phyloP scores from a whole-genome alignment of 352 stramenopile species.

The Pythium apleroticum region DNA sequence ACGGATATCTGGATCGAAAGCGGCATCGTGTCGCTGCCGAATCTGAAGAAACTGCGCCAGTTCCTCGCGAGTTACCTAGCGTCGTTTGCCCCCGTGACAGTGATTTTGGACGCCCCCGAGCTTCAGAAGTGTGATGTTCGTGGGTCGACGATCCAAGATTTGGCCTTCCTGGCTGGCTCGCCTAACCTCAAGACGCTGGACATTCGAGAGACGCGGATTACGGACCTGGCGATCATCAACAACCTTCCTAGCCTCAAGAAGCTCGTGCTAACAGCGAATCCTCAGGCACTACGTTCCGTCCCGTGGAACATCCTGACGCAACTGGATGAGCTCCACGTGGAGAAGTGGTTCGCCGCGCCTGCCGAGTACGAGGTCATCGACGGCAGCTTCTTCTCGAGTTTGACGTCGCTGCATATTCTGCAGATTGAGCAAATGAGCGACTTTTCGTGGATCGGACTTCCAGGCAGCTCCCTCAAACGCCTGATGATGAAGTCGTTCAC shows the following conservation, averaged over 20 bases:
- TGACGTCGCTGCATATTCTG: conserved; percentile 12
- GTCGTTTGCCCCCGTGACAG: conserved; percentile 19
- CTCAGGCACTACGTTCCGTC: conserved; percentile 21
- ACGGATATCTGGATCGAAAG: conserved; percentile 25
- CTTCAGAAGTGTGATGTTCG: conserved; percentile 27
- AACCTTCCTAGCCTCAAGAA: conserved; percentile 16
- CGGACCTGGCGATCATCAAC: conserved; percentile 8
- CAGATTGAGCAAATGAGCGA: conserved; percentile 31
- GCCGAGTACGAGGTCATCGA: conserved; percentile 31
- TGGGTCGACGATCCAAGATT: conserved; percentile 14
- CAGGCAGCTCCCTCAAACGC: conserved; percentile 17
- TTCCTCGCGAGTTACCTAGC: conserved; percentile 28
- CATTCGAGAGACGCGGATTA: conserved; percentile 22
- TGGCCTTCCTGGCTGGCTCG: conserved; percentile 18
- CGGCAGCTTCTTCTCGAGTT: conserved; percentile 22
- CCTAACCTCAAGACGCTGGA: conserved; percentile 24
- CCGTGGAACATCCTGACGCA: conserved; percentile 14
- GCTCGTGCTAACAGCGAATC: conserved; percentile 24
- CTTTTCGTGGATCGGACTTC: conserved; percentile 26
- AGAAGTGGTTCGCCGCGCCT: conserved; percentile 24
- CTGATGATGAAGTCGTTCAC: conserved; percentile 23
- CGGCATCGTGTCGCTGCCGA: conserved; percentile 17
- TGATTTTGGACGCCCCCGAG: conserved; percentile 21
- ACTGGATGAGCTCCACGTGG: conserved; percentile 25
- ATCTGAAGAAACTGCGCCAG: conserved; percentile 16